Conservation (phyloP, 108 stramenopile species). For the Nitzschia putrida region DNA sequence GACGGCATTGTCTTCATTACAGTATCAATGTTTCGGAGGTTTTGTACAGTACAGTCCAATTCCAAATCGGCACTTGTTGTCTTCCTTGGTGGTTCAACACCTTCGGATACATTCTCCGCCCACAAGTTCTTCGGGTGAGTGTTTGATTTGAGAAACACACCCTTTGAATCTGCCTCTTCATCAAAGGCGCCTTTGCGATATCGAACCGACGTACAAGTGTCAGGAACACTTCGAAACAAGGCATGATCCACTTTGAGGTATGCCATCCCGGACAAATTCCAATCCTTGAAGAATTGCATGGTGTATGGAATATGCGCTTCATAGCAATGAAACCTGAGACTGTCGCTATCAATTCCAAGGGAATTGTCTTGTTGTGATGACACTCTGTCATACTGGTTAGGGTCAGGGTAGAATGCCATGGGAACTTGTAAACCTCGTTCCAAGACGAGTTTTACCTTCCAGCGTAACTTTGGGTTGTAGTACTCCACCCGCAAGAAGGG, state of each 20-base stretch:
- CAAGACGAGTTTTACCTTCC: constrained; percentile 80
- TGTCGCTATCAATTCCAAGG: constrained; percentile 18
- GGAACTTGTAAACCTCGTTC: constrained; percentile 78
- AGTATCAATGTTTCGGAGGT: constrained; percentile 65
- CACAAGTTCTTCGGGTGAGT: constrained; percentile 11
- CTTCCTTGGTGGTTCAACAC: constrained; percentile 43
- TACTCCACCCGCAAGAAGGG: constrained; percentile 61
- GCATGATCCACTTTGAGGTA: constrained; percentile 70
- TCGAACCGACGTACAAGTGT: constrained; percentile 9
- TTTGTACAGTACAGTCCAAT: constrained; percentile 67
- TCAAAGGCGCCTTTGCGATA: constrained; percentile 12
- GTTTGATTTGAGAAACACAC: constrained; percentile 36
- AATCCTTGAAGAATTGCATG: constrained; percentile 89
- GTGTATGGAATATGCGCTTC: constrained; percentile 91
- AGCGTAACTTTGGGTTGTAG: constrained; percentile 78
- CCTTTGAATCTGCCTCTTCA: not conserved
- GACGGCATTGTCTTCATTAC: constrained; percentile 64
- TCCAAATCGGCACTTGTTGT: constrained; percentile 77
- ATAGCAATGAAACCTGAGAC: constrained; percentile 79
- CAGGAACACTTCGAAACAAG: constrained; percentile 64
- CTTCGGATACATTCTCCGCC: constrained; percentile 9
- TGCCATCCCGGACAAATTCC: constrained; percentile 74
- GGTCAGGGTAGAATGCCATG: constrained; percentile 64
- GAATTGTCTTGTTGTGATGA: constrained; percentile 13
- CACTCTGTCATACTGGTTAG: constrained; percentile 57